Conservation (phyloP, 2,329 filamentous ascomycete genomes). For the Arthroderma sp. region DNA sequence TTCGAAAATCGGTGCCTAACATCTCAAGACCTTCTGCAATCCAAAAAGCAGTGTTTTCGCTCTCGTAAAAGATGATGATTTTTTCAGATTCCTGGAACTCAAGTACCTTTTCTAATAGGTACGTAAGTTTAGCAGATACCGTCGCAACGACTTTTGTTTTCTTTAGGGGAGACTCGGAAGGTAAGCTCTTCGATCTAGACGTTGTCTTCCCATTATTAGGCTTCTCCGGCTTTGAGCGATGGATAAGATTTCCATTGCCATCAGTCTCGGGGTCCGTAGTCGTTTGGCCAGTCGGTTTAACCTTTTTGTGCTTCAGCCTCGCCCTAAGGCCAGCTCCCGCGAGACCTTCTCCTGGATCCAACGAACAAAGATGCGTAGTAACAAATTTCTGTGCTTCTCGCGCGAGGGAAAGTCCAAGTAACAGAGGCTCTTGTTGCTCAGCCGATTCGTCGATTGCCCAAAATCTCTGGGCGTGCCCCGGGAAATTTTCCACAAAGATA, state of each 20-base stretch:
- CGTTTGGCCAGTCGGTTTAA: not conserved
- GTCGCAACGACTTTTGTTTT: constrained; percentile 60
- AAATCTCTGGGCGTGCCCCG: constrained; percentile 44
- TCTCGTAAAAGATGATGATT: constrained; percentile 85
- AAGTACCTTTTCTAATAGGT: constrained; percentile 62
- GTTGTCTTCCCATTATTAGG: constrained; percentile 17
- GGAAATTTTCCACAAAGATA: constrained; percentile 57
- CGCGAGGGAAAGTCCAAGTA: constrained; percentile 48
- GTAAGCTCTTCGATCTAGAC: constrained; percentile 19
- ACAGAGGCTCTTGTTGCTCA: constrained; percentile 33
- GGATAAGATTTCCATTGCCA: constrained; percentile 12
- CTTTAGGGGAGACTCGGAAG: constrained; percentile 42
- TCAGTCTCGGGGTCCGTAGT: not conserved
- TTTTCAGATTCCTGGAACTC: constrained; percentile 62
- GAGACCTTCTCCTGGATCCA: constrained; percentile 31
- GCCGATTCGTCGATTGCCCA: constrained; percentile 54
- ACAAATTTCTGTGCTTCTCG: constrained; percentile 46
- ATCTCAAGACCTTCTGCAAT: constrained; percentile 72
- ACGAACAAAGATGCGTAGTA: constrained; percentile 24
- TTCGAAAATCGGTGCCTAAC: constrained; percentile 49
- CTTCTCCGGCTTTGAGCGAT: constrained; percentile 22
- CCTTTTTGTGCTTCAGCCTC: constrained; percentile 17
- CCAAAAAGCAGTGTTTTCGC: constrained; percentile 76
- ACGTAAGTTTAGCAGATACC: constrained; percentile 74
- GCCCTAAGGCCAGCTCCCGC: constrained; percentile 31